Percentiles rank a stretch among this genome's conserved stretches.
phyloP scores from a whole-genome alignment of 805 yeast genomes.

The Ogataea thermomethanolica region DNA sequence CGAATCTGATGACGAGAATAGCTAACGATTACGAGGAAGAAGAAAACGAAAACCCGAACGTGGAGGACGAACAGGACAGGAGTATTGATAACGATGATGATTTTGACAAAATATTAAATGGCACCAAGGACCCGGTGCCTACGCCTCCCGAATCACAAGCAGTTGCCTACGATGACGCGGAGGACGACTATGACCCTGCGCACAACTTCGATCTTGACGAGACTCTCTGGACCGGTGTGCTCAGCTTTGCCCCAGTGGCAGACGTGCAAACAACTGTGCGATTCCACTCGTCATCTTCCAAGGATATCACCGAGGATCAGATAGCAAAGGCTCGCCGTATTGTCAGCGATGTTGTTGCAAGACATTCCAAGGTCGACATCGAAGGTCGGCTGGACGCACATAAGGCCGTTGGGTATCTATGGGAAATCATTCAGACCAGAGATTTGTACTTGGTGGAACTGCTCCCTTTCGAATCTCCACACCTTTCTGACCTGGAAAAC shows the following conservation, averaged over 20 bases:
- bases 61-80: conserved; percentile 6
- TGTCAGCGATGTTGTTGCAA: conserved; percentile 15
- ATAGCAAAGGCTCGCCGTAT: conserved; percentile 16
- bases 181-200: conserved; percentile 25
- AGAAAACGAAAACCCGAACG: conserved; percentile 5
- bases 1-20: conserved; percentile 12
- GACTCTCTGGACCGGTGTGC: conserved; percentile 22
- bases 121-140: conserved; percentile 11
- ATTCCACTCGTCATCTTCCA: conserved; percentile 17
- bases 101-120: conserved; percentile 18
- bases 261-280: conserved; percentile 14
- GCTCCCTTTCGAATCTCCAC: conserved; percentile 17
- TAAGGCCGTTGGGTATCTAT: conserved; percentile 56
- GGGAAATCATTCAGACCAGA: conserved; percentile 43
- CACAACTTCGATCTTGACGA: conserved; percentile 18
- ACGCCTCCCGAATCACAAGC: conserved; percentile 18
- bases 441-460: conserved; percentile 53
- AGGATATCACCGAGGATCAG: conserved; percentile 7
- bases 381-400: conserved; percentile 60
- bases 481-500: conserved; percentile 25
- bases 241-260: conserved; percentile 20
- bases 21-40: conserved; percentile 6
- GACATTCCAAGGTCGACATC: conserved; percentile 36
- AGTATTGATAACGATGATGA: conserved; percentile 17
- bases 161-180: conserved; percentile 5